phyloP scores from a whole-genome alignment of 1,139 yeast species.

The Eremothecium cymbalariae region DNA sequence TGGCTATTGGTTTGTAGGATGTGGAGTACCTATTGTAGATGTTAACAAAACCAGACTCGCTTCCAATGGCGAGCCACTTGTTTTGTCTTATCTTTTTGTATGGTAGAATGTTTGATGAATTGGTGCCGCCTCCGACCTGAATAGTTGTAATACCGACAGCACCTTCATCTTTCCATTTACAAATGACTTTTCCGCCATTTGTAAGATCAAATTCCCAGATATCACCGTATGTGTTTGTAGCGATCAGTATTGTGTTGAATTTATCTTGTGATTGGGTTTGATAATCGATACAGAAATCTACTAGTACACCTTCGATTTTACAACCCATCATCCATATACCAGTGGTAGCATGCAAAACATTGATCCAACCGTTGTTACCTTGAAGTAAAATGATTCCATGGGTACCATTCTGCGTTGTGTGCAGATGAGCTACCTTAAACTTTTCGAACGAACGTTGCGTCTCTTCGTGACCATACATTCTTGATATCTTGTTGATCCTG shows the following conservation, averaged over 20 bases:
- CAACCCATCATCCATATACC: slow-evolving; percentile 85
- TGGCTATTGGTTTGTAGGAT: slow-evolving; percentile 43
- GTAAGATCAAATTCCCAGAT: slow-evolving; percentile 77
- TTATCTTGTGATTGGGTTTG: slow-evolving; percentile 20
- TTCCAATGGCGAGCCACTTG: slow-evolving; percentile 85
- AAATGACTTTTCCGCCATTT: slow-evolving; percentile 40
- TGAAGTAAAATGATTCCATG: slow-evolving; percentile 69
- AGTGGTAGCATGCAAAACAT: slow-evolving; percentile 61
- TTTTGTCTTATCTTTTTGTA: slow-evolving; percentile 36
- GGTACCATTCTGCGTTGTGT: slow-evolving; percentile 33
- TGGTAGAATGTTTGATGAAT: slow-evolving; percentile 24
- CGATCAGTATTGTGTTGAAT: slow-evolving; percentile 40
- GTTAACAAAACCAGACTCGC: slow-evolving; percentile 82
- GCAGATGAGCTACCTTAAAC: slow-evolving; percentile 51
- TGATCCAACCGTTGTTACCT: slow-evolving; percentile 89
- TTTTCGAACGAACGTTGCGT: slow-evolving; percentile 84
- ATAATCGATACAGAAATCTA: slow-evolving; percentile 67
- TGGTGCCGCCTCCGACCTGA: slow-evolving; percentile 61
- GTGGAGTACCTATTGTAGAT: slow-evolving; percentile 51
- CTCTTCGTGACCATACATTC: slow-evolving; percentile 86
- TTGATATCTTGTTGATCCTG: slow-evolving; percentile 66
- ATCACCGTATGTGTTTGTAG: slow-evolving; percentile 75
- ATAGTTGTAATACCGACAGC: slow-evolving; percentile 77
- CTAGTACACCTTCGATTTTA: slow-evolving; percentile 75
- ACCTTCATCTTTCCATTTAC: slow-evolving; percentile 81